phyloP scores from a whole-genome alignment of 2,329 filamentous ascomycete genomes.

The Venturia carpophila region DNA sequence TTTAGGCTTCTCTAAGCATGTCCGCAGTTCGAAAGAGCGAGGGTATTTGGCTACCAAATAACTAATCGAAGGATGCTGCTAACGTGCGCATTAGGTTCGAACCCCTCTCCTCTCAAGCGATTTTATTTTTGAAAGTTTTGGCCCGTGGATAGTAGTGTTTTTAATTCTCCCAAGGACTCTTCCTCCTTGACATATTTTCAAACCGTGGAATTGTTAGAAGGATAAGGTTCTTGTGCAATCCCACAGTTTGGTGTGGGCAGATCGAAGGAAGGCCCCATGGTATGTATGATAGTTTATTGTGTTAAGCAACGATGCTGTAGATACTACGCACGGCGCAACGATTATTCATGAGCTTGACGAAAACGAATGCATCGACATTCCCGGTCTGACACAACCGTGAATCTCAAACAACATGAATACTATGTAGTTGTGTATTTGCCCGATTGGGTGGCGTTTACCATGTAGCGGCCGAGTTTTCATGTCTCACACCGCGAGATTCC shows the following conservation, averaged over 20 bases:
- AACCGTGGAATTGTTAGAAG: no score
- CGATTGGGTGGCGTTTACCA: neutral
- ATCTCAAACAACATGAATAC: neutral
- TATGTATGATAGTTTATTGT: no score
- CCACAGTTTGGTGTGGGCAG: no score
- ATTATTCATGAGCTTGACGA: neutral
- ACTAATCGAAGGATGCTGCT: neutral
- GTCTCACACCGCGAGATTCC: neutral
- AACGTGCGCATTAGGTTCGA: neutral
- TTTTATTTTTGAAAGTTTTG: no score
- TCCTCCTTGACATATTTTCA: no score
- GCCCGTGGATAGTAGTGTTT: no score
- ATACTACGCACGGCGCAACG: neutral
- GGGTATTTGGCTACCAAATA: neutral
- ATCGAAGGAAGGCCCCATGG: no score
- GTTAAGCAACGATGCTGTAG: no score
- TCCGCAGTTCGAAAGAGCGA: constrained; percentile 20
- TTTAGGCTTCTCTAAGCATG: constrained; percentile 17
- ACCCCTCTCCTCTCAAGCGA: constrained; percentile 18
- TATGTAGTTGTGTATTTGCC: neutral
- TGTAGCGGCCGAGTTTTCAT: neutral
- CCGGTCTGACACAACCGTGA: neutral
- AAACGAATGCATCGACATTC: neutral
- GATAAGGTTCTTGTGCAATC: no score
- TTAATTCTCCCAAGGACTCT: no score